A percentile compares a stretch with the other conserved stretches of the same genome.
These are phyloP conservation scores for Comarum palustre DNA, from an alignment of 306 rosid genomes.

Conservation along the genomic window DNA sequence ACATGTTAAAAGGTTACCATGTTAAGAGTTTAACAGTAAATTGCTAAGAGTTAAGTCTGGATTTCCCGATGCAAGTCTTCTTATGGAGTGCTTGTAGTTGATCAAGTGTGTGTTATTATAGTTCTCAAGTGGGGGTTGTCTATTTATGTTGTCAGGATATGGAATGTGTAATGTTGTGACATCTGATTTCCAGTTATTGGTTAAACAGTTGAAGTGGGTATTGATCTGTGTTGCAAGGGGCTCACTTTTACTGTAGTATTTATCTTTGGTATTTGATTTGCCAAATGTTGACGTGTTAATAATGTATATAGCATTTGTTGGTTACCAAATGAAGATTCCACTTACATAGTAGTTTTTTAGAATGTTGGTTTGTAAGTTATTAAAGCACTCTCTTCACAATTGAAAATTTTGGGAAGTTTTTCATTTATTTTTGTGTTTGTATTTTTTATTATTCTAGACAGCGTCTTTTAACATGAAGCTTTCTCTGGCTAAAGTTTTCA, in stretches of 20 bases:
- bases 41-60: neutral
- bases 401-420: neutral
- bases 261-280: neutral
- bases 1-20: neutral
- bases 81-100: constrained; percentile 8
- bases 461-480: neutral
- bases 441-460: neutral
- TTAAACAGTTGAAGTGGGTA: neutral
- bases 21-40: neutral
- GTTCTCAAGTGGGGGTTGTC: neutral
- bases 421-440: neutral
- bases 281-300: neutral
- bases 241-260: neutral
- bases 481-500: neutral
- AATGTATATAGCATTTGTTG: neutral
- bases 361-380: neutral
- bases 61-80: neutral
- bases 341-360: neutral
- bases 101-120: neutral
- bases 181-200: neutral
- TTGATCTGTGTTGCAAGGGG: neutral
- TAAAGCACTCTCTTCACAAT: neutral
- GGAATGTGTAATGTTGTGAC: neutral
- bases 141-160: neutral
- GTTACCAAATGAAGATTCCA: constrained; percentile 8